Evolutionary conservation across 1,284 basidiomycete genomes (phyloP).

Genomic region (Malassezia yamatoensis): DNA sequence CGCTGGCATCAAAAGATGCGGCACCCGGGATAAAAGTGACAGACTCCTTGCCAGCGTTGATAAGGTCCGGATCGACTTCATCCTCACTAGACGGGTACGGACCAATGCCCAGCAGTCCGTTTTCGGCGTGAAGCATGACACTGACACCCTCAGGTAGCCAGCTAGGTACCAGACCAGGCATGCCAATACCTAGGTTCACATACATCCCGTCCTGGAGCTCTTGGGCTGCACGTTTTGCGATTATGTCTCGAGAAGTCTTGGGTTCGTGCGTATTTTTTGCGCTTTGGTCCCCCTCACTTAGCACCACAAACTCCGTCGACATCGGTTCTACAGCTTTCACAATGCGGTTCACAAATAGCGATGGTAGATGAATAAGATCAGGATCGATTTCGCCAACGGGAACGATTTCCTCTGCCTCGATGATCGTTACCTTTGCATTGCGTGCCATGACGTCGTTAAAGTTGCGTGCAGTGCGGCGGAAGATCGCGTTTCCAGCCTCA

Average conservation of each 20-base stretch:
- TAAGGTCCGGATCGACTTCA: conserved; percentile 44
- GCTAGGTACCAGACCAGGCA: conserved; percentile 41
- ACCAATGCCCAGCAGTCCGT: conserved; percentile 44
- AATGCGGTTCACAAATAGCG: conserved; percentile 39
- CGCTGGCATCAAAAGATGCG: conserved; percentile 78
- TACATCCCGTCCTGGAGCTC: conserved; percentile 42
- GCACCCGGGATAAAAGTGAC: conserved; percentile 68
- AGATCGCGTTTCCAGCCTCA: conserved; percentile 54
- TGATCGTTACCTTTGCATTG: conserved; percentile 40
- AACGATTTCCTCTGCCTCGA: conserved; percentile 45
- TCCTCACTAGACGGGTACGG: conserved; percentile 32
- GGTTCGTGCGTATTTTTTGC: conserved; percentile 24
- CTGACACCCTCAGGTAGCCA: conserved; percentile 37
- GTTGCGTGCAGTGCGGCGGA: conserved; percentile 46
- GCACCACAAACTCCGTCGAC: conserved; percentile 36
- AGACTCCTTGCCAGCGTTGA: conserved; percentile 82
- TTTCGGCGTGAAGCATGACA: conserved; percentile 40
- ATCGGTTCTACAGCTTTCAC: conserved; percentile 29
- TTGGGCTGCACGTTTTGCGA: conserved; percentile 34
- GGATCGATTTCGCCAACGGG: conserved; percentile 31
- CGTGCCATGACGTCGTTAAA: conserved; percentile 41
- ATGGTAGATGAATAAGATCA: conserved; percentile 37
- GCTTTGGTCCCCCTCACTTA: conserved; percentile 1
- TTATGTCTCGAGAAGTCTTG: conserved; percentile 20
- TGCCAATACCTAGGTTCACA: conserved; percentile 44